Evolutionary conservation across 2,329 filamentous ascomycete genomes (phyloP), one percentile per base, ranked within the genome.

Genomic region (Mariannaea elegans): DNA sequence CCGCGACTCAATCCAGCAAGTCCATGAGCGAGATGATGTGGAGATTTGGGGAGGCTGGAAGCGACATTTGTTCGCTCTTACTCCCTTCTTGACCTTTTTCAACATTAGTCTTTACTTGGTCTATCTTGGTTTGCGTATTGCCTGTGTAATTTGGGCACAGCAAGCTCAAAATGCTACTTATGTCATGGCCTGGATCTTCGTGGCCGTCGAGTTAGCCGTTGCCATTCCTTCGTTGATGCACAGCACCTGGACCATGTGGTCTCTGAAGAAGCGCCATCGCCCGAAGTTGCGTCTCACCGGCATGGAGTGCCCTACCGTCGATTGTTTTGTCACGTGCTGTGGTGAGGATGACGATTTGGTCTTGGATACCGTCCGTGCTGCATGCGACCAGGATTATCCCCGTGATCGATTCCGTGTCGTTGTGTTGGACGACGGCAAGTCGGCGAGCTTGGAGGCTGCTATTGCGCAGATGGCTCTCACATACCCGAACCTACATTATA

Each of bases 271-370:
- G 73, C 77, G 85, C 21, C 76, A 77, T 14, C 76, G 84, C 21
- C 82, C 84, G 1, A 83, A 84, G 78, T 72, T 88, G 64, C 74
- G 84, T 23, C 71, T 86, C n/a, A 72, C 72, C 1, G 81, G 82
- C 13, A 75, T 79, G 10, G 74, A 81, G 2, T 78, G 81, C 3
- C 82, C 86, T 0, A 82, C 82, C 1, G 82, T 88, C 3, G 85
- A 88, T 63, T 76, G 85, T 2, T 79, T 87, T 46, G 71, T 88
- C 5, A 84, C 85, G 2, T 86, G 82, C 73, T 88, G 85, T 59
- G 82, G 82, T 13, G 85, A 88, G 66, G 80, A 84, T 1, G 76
- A 82, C 34, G 82, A 85, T 13, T 73, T 87, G 2, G 80, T 87
- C 3, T 72, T 87, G 47, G 84, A 87, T 62, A 88, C 85, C 1